Evolutionary conservation across 306 rosid genomes (phyloP).

Genomic region (Cucumis cinereus): DNA sequence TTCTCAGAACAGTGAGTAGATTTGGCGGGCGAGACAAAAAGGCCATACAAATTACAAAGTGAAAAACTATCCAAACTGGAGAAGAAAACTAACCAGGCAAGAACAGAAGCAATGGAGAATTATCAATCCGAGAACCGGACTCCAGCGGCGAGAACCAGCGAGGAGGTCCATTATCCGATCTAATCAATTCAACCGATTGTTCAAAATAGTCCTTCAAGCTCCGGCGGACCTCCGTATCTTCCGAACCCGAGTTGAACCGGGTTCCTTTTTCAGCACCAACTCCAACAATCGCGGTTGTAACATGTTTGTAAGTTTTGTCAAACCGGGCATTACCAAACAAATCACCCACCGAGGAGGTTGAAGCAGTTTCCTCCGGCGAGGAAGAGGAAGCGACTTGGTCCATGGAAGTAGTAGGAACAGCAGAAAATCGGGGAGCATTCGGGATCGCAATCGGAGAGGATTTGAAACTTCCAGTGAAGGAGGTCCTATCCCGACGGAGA

Average conservation of each 20-base stretch:
- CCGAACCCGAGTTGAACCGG: not conserved
- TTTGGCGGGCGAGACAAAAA: not conserved
- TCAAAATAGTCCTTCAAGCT: slow-evolving; percentile 33
- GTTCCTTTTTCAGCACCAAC: not conserved
- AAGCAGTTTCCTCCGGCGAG: not conserved
- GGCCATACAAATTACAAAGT: not conserved
- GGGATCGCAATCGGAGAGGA: not conserved
- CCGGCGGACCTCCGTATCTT: slow-evolving; percentile 6
- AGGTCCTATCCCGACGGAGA: slow-evolving; percentile 9
- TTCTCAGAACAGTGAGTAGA: not conserved
- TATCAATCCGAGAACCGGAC: slow-evolving; percentile 24
- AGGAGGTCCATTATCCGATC: slow-evolving; percentile 55
- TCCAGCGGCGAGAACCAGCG: slow-evolving; percentile 86
- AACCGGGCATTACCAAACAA: not conserved
- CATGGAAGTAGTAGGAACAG: slow-evolving; percentile 14
- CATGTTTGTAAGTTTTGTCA: slow-evolving; percentile 12
- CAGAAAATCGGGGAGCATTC: slow-evolving; percentile 15
- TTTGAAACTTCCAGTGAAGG: not conserved
- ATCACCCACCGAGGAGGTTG: not conserved
- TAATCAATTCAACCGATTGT: slow-evolving; percentile 30
- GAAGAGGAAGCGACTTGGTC: slow-evolving; percentile 12
- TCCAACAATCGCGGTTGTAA: not conserved
- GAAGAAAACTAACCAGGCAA: slow-evolving; percentile 49
- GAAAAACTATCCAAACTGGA: not conserved
- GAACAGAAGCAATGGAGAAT: slow-evolving; percentile 59